Conservation (phyloP, 2,329 filamentous ascomycete genomes). For the Mycosphaerella sp. region DNA sequence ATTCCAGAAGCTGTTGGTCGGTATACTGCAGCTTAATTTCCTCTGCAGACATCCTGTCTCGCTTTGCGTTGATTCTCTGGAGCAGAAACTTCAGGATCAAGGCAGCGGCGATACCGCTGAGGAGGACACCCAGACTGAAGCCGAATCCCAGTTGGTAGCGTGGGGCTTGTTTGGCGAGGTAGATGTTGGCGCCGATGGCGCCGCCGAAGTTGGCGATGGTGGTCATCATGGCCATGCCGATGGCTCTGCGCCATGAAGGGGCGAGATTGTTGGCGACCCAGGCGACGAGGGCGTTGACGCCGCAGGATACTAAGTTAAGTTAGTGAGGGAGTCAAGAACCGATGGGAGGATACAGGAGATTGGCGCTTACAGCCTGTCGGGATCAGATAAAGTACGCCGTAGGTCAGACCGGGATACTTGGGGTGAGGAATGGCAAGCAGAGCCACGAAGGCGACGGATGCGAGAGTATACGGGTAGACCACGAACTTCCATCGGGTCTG, state of each 20-base stretch:
- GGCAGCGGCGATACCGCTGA: slow-evolving; percentile 25
- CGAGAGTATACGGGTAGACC: slow-evolving; percentile 18
- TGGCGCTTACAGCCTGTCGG: slow-evolving; percentile 51
- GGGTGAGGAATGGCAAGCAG: slow-evolving; percentile 35
- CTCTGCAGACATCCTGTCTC: slow-evolving; percentile 31
- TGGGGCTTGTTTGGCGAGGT: slow-evolving; percentile 14
- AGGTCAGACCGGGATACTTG: slow-evolving; percentile 41
- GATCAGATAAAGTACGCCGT: slow-evolving; percentile 50
- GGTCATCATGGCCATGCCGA: slow-evolving; percentile 15
- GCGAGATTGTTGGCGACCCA: slow-evolving; percentile 51
- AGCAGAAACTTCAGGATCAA: slow-evolving; percentile 11
- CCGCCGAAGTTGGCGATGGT: slow-evolving; percentile 21
- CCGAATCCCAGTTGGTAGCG: slow-evolving; percentile 18
- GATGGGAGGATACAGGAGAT: slow-evolving; percentile 37
- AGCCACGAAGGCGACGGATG: slow-evolving; percentile 31
- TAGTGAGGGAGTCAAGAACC: neutral
- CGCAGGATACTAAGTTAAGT: slow-evolving; percentile 12
- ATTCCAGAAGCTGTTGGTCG: slow-evolving; percentile 34
- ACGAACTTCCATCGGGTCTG: slow-evolving; percentile 20
- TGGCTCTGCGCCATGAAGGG: slow-evolving; percentile 37
- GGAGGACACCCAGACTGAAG: slow-evolving; percentile 18
- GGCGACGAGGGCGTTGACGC: slow-evolving; percentile 34
- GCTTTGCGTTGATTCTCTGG: slow-evolving; percentile 28
- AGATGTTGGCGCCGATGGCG: slow-evolving; percentile 19
- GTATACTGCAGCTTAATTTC: slow-evolving; percentile 34